These are phyloP conservation scores for Hirsutella thompsonii DNA, from an alignment of 2,329 filamentous ascomycete genomes.

Conservation along the genomic window DNA sequence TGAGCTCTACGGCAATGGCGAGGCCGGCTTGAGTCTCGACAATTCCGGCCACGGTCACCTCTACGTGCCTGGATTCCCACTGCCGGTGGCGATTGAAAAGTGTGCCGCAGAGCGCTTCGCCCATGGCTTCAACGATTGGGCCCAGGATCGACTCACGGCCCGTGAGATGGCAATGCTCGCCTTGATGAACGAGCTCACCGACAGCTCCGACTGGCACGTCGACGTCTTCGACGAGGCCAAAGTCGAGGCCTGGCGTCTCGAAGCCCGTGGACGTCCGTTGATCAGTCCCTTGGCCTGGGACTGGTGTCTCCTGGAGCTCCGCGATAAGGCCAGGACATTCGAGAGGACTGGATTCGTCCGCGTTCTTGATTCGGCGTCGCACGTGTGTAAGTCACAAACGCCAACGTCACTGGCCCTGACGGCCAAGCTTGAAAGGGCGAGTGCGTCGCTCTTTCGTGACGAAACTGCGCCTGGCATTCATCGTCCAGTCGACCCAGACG, in stretches of 20 bases:
- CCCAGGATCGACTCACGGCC: background rate
- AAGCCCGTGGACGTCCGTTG: too few species aligned
- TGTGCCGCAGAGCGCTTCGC: background rate
- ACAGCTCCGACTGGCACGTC: background rate
- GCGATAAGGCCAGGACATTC: too few species aligned
- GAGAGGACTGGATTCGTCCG: too few species aligned
- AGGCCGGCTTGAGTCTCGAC: too few species aligned
- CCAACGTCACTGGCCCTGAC: too few species aligned
- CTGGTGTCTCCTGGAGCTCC: too few species aligned
- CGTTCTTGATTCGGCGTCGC: too few species aligned
- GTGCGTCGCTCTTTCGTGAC: too few species aligned
- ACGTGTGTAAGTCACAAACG: too few species aligned
- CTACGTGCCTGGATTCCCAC: background rate
- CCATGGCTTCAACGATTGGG: background rate
- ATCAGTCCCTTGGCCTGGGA: too few species aligned
- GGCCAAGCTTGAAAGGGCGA: too few species aligned
- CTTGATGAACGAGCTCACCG: background rate
- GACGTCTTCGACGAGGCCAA: background rate
- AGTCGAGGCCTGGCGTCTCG: background rate
- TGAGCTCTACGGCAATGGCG: too few species aligned
- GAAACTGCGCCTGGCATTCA: background rate
- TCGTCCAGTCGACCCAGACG: background rate
- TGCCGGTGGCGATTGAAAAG: background rate
- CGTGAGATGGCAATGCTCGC: background rate
- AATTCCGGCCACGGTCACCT: background rate